These are phyloP conservation scores for Gnomoniopsis smithogilvyi DNA, from an alignment of 2,329 filamentous ascomycete species.

Conservation along the genomic window DNA sequence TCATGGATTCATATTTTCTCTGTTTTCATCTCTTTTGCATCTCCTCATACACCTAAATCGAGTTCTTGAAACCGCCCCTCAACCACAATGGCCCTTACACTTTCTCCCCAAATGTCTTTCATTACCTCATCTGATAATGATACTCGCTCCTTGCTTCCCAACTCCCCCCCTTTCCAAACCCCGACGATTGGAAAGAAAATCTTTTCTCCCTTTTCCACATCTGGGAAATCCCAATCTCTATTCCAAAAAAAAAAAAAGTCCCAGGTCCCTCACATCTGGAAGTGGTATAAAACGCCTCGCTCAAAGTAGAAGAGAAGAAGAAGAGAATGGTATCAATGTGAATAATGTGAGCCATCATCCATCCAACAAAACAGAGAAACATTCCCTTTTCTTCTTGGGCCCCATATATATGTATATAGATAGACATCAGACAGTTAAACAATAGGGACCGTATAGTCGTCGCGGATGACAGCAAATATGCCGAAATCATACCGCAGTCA, in stretches of 20 bases:
- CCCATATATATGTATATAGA: not conserved
- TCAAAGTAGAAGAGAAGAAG: not conserved
- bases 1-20: not conserved
- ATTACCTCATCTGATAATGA: not conserved
- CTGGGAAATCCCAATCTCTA: not conserved
- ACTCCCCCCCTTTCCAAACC: no score
- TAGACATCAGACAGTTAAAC: not conserved
- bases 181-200: no score
- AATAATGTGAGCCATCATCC: not conserved
- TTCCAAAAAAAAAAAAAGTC: not conserved
- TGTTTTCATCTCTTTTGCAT: not conserved
- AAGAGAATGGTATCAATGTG: conserved; percentile 14
- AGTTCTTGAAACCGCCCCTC: not conserved
- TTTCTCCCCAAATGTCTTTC: not conserved
- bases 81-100: not conserved
- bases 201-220: not conserved
- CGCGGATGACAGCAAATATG: not conserved
- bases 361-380: not conserved
- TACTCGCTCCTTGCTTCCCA: not conserved
- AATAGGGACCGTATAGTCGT: not conserved
- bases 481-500: not conserved
- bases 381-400: not conserved
- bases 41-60: not conserved
- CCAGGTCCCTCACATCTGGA: conserved; percentile 7
- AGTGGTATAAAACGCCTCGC: conserved; percentile 11